These are phyloP conservation scores for Serendipita vermifera DNA, from an alignment of 768 basidiomycete genomes.

Conservation along the genomic window DNA sequence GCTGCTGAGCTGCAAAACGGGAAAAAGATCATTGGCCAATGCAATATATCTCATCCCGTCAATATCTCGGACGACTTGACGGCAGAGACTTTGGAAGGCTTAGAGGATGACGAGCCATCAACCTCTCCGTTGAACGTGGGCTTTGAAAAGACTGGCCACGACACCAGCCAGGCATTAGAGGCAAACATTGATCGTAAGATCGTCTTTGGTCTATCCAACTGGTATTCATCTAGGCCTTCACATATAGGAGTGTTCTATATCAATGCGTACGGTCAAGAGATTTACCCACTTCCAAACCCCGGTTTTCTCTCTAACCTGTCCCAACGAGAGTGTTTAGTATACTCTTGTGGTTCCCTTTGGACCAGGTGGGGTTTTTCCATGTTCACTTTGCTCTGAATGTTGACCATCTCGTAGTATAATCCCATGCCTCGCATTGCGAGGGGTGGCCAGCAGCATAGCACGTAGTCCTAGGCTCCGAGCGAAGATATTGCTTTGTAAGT, in stretches of 20 bases:
- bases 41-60: slow-evolving; percentile 84
- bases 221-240: neutral
- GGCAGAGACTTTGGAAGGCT: slow-evolving; percentile 13
- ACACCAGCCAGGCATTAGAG: neutral
- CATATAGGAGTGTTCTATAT: slow-evolving; percentile 11
- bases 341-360: slow-evolving; percentile 91
- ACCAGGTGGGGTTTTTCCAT: slow-evolving; percentile 52
- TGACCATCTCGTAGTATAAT: slow-evolving; percentile 58
- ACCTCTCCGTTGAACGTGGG: slow-evolving; percentile 11
- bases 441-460: slow-evolving; percentile 66
- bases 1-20: slow-evolving; percentile 79
- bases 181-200: slow-evolving; percentile 8
- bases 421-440: slow-evolving; percentile 79
- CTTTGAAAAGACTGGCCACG: slow-evolving; percentile 35
- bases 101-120: slow-evolving; percentile 7
- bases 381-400: too few relatives aligned
- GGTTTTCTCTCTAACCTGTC: slow-evolving; percentile 56
- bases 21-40: slow-evolving; percentile 72
- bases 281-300: slow-evolving; percentile 78
- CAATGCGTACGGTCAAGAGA: slow-evolving; percentile 29
- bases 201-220: too few relatives aligned
- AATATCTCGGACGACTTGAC: neutral
- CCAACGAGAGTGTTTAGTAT: slow-evolving; percentile 58
- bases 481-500: slow-evolving; percentile 75
- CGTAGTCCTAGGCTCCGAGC: slow-evolving; percentile 54